phyloP scores from a whole-genome alignment of 2,329 filamentous ascomycete species.

The Penicillium olsonii region DNA sequence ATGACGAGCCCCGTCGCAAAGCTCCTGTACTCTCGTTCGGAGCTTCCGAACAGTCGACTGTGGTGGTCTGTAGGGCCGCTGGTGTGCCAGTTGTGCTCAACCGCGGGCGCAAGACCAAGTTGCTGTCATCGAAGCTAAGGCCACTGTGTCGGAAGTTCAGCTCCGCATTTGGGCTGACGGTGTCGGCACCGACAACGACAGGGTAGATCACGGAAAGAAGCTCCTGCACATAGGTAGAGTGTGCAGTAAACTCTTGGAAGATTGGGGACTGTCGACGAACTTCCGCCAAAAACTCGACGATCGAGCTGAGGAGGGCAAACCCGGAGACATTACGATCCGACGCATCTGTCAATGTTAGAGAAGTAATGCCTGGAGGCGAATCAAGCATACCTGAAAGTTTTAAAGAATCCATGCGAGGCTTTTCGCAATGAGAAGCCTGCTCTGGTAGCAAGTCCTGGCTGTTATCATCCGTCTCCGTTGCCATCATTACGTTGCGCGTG shows the following conservation, averaged over 20 bases:
- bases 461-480: constrained; percentile 54
- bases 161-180: constrained; percentile 80
- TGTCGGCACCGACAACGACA: constrained; percentile 81
- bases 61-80: constrained; percentile 74
- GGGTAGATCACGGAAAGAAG: constrained; percentile 82
- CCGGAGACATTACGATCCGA: constrained; percentile 15
- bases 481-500: constrained; percentile 64
- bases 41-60: constrained; percentile 54
- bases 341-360: constrained; percentile 8
- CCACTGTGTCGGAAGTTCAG: constrained; percentile 79
- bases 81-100: constrained; percentile 52
- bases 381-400: constrained; percentile 15
- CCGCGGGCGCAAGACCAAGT: constrained; percentile 78
- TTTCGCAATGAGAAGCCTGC: neutral
- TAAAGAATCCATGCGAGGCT: constrained; percentile 14
- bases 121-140: constrained; percentile 80
- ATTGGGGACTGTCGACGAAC: constrained; percentile 73
- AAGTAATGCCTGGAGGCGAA: neutral
- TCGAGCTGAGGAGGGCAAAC: constrained; percentile 66
- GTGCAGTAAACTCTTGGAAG: constrained; percentile 80
- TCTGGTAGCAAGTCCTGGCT: constrained; percentile 7
- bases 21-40: constrained; percentile 57
- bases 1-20: constrained; percentile 81
- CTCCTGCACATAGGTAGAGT: constrained; percentile 78
- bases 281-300: constrained; percentile 76